Conservation (phyloP, 2,329 filamentous ascomycete species). For the Botryosphaeria agaves region DNA sequence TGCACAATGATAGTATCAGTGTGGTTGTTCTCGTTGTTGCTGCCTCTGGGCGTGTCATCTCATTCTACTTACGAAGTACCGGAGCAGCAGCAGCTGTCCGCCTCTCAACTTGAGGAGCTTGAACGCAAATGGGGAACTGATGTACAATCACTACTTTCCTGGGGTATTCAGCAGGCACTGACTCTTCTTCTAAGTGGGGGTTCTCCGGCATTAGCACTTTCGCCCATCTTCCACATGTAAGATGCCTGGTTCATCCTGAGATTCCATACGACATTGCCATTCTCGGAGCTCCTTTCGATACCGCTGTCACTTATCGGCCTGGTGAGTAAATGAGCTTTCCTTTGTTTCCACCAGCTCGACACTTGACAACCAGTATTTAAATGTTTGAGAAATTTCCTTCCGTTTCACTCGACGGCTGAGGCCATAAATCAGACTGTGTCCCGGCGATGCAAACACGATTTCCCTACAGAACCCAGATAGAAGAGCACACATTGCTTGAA, state of each 20-base stretch:
- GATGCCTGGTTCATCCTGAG: slow-evolving; percentile 29
- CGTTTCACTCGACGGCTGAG: neutral
- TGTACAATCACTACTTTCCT: slow-evolving; percentile 8
- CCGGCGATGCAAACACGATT: no score
- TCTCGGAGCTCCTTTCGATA: slow-evolving; percentile 32
- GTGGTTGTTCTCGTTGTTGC: no score
- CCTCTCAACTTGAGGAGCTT: slow-evolving; percentile 10
- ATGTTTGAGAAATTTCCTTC: no score
- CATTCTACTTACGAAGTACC: slow-evolving; percentile 12
- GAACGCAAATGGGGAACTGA: slow-evolving; percentile 22
- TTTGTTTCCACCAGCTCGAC: no score
- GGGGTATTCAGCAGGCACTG: neutral
- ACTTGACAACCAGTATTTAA: neutral
- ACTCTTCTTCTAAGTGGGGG: slow-evolving; percentile 33
- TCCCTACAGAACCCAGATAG: no score
- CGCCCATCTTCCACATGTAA: slow-evolving; percentile 29
- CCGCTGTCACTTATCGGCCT: slow-evolving; percentile 27
- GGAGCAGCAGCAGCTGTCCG: slow-evolving; percentile 10
- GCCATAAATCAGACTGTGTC: neutral
- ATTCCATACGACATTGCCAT: slow-evolving; percentile 29
- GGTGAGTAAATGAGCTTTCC: no score
- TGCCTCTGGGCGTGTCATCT: no score
- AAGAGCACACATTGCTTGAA: neutral
- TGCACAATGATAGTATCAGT: no score
- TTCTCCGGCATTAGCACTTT: slow-evolving; percentile 53